Conservation (phyloP, 192 early-diverging fungal genomes). For the Coemansia pectinata region DNA sequence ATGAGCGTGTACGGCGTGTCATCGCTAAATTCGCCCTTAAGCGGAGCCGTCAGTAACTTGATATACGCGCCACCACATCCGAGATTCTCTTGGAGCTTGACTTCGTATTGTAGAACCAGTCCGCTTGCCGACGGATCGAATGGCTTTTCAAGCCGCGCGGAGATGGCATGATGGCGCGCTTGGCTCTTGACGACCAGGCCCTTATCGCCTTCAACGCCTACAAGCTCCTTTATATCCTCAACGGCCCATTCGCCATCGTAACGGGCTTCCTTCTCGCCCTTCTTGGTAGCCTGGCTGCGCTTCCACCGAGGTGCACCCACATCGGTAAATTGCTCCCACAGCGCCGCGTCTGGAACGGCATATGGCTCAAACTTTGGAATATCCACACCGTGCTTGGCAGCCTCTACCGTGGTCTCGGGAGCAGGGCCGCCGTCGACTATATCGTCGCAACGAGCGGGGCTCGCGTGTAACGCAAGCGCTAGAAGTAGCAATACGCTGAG, state of each 20-base stretch:
- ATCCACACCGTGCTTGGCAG: conserved; percentile 2
- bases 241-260: conserved; percentile 83
- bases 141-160: conserved; percentile 66
- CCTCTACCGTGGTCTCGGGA: not conserved
- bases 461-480: conserved; percentile 30
- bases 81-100: conserved; percentile 68
- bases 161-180: conserved; percentile 87
- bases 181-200: conserved; percentile 79
- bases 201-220: conserved; percentile 66
- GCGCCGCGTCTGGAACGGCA: conserved; percentile 22
- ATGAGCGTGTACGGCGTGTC: conserved; percentile 86
- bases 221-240: conserved; percentile 63
- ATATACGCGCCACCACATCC: conserved; percentile 93
- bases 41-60: conserved; percentile 71
- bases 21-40: conserved; percentile 66
- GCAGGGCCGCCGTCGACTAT: not conserved
- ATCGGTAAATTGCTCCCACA: conserved; percentile 51
- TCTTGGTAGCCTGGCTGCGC: conserved; percentile 37
- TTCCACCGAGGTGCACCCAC: conserved; percentile 23
- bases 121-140: conserved; percentile 73
- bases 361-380: conserved; percentile 38
- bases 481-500: conserved; percentile 24
- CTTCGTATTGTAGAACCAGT: conserved; percentile 86
- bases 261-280: conserved; percentile 29
- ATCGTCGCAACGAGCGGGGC: conserved; percentile 5